phyloP scores from a whole-genome alignment of 2,329 filamentous ascomycete genomes.

The Colletotrichum theobromicola region DNA sequence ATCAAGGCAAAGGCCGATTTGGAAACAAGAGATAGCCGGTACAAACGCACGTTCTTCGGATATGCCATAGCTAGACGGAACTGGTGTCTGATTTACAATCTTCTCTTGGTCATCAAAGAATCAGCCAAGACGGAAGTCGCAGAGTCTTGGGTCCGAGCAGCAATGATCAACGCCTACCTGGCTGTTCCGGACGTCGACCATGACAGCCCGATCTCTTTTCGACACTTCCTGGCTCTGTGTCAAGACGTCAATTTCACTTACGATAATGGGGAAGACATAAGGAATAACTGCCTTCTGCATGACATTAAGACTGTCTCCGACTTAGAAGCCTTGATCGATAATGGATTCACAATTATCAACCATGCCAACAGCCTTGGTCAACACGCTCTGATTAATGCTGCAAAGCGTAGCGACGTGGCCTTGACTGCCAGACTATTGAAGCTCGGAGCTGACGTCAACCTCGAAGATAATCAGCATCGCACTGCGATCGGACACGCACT shows the following conservation, averaged over 20 bases:
- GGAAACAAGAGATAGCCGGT: fast-evolving
- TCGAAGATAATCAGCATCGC: not conserved
- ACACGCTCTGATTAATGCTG: not conserved
- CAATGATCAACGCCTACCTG: not conserved
- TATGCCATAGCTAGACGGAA: not conserved
- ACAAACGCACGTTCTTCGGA: not conserved
- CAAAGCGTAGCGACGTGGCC: fast-evolving
- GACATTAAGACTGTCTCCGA: not conserved
- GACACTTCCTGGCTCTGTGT: not conserved
- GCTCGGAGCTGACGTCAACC: not conserved
- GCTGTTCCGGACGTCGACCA: fast-evolving
- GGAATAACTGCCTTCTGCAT: not conserved
- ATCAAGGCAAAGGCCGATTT: not conserved
- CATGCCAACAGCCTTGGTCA: not conserved
- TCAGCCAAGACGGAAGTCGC: not conserved
- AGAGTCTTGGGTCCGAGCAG: not conserved
- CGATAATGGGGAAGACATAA: fast-evolving
- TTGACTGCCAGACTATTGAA: not conserved
- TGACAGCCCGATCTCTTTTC: not conserved
- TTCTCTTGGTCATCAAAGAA: not conserved
- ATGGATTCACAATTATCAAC: not conserved
- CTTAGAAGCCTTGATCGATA: not conserved
- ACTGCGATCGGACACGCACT: not conserved
- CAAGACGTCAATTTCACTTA: not conserved
- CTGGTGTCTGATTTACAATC: not conserved